Evolutionary conservation across 208 protist species (phyloP), one percentile per base, ranked within the genome.

Genomic region (Leishmania lainsoni): DNA sequence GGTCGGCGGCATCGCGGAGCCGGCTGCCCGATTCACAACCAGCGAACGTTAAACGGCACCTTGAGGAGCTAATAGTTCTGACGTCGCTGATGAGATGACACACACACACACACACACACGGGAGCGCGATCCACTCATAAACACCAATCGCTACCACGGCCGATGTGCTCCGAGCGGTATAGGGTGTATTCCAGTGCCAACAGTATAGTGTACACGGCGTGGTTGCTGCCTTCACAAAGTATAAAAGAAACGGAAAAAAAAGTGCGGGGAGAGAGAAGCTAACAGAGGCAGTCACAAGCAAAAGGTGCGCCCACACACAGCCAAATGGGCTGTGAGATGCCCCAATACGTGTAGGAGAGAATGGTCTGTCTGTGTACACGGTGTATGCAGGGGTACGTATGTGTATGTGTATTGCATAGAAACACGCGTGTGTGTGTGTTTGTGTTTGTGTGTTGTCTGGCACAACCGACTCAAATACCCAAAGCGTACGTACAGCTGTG

Each of bases 1-100:
- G 48, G 39, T 79, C 2, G 42, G 76, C 63, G 63, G 76, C 76
- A 71, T 69, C 58, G 12, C 52, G 51, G 20, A 49, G 66, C 39
- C 2, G 66, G 66, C 22, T 20, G 10, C 22, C 66, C 22, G 39
- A 49, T 29, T 29, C 2, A 22, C 66, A 39, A 49, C 8, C 1
- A 42, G 0, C 42, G 8, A 72, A 72, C 1, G 20, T 6, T 17
- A 35, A 26, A 73, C 22, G 32, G 4, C n/a, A 32, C 69, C 3
- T 73, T 10, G 20, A 32, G 26, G 42, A 29, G 22, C 69, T 54
- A 32, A 26, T 5, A 12, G 69, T 52, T 48, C 45, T 12, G 10
- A 17, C 10, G 45, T 52, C 26, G 20, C 2, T n/a, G 39, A 51
- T 73, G 20, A 22, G 49, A 10, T 52, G 22, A 29, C 42, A 49